Evolutionary conservation across 257 asterid genomes (phyloP).

Genomic region (Solanum chilense): DNA sequence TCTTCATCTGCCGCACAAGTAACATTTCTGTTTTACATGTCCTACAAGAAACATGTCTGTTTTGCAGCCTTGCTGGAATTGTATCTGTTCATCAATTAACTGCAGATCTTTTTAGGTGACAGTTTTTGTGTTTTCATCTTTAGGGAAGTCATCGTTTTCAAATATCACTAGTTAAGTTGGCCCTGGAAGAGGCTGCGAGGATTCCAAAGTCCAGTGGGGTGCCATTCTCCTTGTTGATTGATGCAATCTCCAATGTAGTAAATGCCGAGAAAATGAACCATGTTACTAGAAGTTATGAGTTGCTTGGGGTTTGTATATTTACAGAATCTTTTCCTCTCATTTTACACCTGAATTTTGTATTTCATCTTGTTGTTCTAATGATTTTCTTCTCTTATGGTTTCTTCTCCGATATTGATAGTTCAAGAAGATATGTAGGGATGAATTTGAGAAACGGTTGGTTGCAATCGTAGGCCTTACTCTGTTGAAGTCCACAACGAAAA

Average conservation of each 20-base stretch:
- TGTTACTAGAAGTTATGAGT: slow-evolving; percentile 28
- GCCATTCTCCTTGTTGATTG: slow-evolving; percentile 65
- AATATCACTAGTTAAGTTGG: slow-evolving; percentile 7
- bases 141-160: slow-evolving; percentile 24
- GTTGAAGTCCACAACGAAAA: slow-evolving; percentile 42
- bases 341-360: neutral
- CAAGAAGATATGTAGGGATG: slow-evolving; percentile 56
- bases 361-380: neutral
- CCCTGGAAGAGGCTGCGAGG: slow-evolving; percentile 21
- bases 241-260: slow-evolving; percentile 47
- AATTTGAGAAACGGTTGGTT: slow-evolving; percentile 54
- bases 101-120: neutral
- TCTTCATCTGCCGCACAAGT: neutral
- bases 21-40: neutral
- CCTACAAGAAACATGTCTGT: neutral
- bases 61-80: neutral
- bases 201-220: slow-evolving; percentile 70
- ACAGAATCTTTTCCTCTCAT: neutral
- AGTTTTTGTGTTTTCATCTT: neutral
- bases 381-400: neutral
- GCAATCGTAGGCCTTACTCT: slow-evolving; percentile 50
- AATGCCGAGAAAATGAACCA: slow-evolving; percentile 44
- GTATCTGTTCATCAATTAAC: neutral
- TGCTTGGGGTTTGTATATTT: slow-evolving; percentile 41
- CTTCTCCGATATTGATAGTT: slow-evolving; percentile 17